These are phyloP conservation scores for Cryptococcus sp. DNA, from an alignment of 1,284 basidiomycete species.

Conservation along the genomic window DNA sequence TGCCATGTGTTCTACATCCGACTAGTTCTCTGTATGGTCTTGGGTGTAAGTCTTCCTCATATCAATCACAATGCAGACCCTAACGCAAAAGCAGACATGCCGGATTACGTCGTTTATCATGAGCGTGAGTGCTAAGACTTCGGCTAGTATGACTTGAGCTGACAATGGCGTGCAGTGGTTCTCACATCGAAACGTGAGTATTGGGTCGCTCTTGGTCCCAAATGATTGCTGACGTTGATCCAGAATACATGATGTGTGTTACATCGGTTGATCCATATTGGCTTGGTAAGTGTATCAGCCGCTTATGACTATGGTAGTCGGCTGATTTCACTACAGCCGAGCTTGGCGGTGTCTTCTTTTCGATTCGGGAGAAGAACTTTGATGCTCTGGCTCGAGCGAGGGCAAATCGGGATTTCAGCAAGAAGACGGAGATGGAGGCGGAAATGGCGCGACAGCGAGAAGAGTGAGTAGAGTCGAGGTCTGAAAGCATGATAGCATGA, in stretches of 20 bases:
- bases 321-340: slow-evolving; percentile 62
- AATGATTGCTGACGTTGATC: slow-evolving; percentile 10
- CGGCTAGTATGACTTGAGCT: slow-evolving; percentile 11
- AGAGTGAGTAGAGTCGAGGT: slow-evolving; percentile 61
- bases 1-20: slow-evolving; percentile 70
- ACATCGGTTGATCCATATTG: slow-evolving; percentile 94
- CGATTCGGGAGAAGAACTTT: slow-evolving; percentile 92
- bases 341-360: slow-evolving; percentile 90
- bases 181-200: slow-evolving; percentile 75
- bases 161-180: slow-evolving; percentile 59
- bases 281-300: slow-evolving; percentile 64
- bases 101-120: slow-evolving; percentile 95
- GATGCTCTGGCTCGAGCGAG: slow-evolving; percentile 69
- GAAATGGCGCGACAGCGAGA: slow-evolving; percentile 85
- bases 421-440: slow-evolving; percentile 77
- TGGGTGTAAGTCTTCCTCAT: slow-evolving; percentile 66
- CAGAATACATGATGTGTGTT: slow-evolving; percentile 89
- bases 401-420: slow-evolving; percentile 84
- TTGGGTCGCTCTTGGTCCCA: neutral
- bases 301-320: neutral
- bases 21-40: slow-evolving; percentile 95
- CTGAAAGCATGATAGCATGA: neutral
- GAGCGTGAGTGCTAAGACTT: slow-evolving; percentile 58
- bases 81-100: slow-evolving; percentile 66
- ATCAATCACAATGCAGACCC: neutral